Evolutionary conservation across 2,329 filamentous ascomycete genomes (phyloP).

Genomic region (Pseudocercospora musae): DNA sequence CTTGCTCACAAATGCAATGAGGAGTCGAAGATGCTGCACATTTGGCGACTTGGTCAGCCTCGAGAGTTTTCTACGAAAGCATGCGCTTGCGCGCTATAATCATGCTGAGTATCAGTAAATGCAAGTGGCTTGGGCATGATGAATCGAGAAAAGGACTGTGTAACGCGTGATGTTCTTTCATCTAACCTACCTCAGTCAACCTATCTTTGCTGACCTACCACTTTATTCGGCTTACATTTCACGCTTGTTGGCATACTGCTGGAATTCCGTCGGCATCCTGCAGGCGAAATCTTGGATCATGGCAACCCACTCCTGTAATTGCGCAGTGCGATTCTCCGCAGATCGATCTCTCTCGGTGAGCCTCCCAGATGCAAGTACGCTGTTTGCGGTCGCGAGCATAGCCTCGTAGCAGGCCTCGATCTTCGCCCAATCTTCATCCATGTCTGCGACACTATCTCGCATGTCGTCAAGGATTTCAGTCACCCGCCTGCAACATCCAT

Average conservation of each 20-base stretch:
- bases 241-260: not conserved
- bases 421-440: not conserved
- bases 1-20: not conserved
- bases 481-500: not conserved
- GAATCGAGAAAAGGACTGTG: not conserved
- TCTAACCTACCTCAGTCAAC: not conserved
- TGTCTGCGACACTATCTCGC: not conserved
- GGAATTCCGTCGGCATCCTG: not conserved
- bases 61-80: not conserved
- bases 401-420: not conserved
- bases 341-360: not conserved
- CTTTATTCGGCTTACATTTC: not conserved
- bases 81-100: not conserved
- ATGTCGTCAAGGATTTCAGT: not conserved
- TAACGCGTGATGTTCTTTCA: not conserved
- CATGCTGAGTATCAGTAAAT: not conserved
- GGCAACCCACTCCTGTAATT: not conserved
- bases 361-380: not conserved
- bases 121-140: not conserved
- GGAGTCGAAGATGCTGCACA: not conserved
- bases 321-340: not conserved
- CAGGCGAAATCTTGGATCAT: not conserved
- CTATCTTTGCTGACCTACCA: not conserved
- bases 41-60: not conserved
- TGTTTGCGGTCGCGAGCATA: not conserved